Evolutionary conservation across 2,329 filamentous ascomycete species (phyloP).

Genomic region (Microcyclospora pomicola): DNA sequence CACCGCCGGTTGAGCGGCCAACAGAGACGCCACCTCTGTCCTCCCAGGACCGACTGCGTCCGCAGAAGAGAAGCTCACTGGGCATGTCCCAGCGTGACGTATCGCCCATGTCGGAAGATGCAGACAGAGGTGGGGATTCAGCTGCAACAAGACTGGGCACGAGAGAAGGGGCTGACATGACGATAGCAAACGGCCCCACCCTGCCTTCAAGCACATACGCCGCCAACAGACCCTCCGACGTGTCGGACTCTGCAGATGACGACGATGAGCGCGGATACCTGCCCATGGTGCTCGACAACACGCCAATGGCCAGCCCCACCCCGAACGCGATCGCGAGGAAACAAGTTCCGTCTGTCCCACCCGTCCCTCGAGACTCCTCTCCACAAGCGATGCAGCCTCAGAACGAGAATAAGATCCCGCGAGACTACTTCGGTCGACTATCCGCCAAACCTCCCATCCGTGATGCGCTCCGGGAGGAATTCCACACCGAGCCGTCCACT

Average conservation of each 20-base stretch:
- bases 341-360: slow-evolving; percentile 11
- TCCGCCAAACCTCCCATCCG: slow-evolving; percentile 23
- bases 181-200: slow-evolving; percentile 43
- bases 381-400: slow-evolving; percentile 7
- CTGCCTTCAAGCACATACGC: slow-evolving; percentile 66
- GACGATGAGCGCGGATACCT: slow-evolving; percentile 41
- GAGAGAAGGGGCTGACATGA: slow-evolving; percentile 4
- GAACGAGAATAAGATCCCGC: slow-evolving; percentile 18
- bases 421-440: slow-evolving; percentile 32
- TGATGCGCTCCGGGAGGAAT: slow-evolving; percentile 28
- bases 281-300: slow-evolving; percentile 39
- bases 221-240: slow-evolving; percentile 59
- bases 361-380: slow-evolving; percentile 10
- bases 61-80: slow-evolving; percentile 15
- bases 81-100: slow-evolving; percentile 19
- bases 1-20: slow-evolving; percentile 46
- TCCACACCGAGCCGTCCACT: slow-evolving; percentile 25
- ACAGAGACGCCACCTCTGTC: slow-evolving; percentile 44
- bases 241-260: slow-evolving; percentile 46
- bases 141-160: not conserved
- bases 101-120: slow-evolving; percentile 24
- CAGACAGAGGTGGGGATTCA: slow-evolving; percentile 15
- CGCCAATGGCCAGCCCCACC: slow-evolving; percentile 20
- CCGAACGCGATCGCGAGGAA: slow-evolving; percentile 13
- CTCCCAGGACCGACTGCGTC: slow-evolving; percentile 11